A percentile compares a stretch with the other conserved stretches of the same genome.
phyloP scores from a whole-genome alignment of 129 eudicot species.

The Scalesia atractyloides region DNA sequence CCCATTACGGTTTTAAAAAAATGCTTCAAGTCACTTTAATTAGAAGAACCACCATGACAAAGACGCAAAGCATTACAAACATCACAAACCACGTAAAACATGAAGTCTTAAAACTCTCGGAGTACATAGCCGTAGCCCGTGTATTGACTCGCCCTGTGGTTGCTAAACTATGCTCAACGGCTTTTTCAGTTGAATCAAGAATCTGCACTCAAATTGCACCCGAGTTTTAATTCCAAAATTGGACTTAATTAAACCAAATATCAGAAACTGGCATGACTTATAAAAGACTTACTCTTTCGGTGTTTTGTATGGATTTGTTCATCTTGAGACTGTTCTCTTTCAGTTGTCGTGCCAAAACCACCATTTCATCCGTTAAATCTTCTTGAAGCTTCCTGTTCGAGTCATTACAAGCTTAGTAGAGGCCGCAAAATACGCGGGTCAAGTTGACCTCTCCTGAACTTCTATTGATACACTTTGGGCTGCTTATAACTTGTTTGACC shows the following conservation, averaged over 20 bases:
- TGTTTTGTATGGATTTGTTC: slow-evolving; percentile 69
- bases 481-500: background rate
- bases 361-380: slow-evolving; percentile 98
- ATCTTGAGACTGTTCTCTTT: slow-evolving; percentile 88
- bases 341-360: slow-evolving; percentile 79
- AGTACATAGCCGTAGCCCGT: slow-evolving; percentile 59
- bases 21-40: slow-evolving; percentile 61
- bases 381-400: slow-evolving; percentile 84
- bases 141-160: slow-evolving; percentile 75
- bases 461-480: background rate
- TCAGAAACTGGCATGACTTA: slow-evolving; percentile 1
- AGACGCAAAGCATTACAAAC: slow-evolving; percentile 65
- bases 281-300: slow-evolving; percentile 66
- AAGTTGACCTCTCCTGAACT: background rate
- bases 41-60: slow-evolving; percentile 86
- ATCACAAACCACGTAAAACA: slow-evolving; percentile 75
- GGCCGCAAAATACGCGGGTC: background rate
- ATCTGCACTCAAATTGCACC: slow-evolving; percentile 46
- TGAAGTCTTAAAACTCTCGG: slow-evolving; percentile 66
- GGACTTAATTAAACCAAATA: background rate
- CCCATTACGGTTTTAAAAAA: too few species aligned
- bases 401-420: background rate
- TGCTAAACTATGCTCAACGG: slow-evolving; percentile 89
- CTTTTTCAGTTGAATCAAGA: slow-evolving; percentile 92
- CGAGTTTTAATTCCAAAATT: background rate